Evolutionary conservation across 2,329 filamentous ascomycete genomes (phyloP), one percentile per base, ranked within the genome.

Genomic region (Penicillium sp.): DNA sequence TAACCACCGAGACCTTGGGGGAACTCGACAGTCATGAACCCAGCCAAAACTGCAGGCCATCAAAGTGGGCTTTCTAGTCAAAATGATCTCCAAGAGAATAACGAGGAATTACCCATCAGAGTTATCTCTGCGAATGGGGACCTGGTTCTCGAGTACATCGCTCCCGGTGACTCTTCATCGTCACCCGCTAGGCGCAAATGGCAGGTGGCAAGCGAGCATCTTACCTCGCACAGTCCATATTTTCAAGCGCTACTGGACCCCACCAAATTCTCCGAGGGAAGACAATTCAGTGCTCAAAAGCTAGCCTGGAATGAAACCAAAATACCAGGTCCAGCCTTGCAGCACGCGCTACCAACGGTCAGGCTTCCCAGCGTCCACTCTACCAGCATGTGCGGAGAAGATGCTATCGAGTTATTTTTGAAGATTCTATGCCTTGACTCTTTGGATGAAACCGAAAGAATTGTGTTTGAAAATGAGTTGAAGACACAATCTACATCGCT

Each of bases 221-320:
- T 73, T 13, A 63, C 56, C 21, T 41, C 52, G 19, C 64, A 64
- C 6, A 72, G 69, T 42, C 61, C 63, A 5, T 74, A 73, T 38
- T 73, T 73, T 44, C 53, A 61, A 19, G 67, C 62, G 19, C 56
- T 73, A 12, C 56, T 74, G 15, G 69, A 73, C 32, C 65, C 69
- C 2, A 56, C 63, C 13, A 73, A 73, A 47, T 73, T 74, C 47
- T 61, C 61, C 2, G 71, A 73, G 52, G 70, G 71, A 6, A 62
- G 61, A 42, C 43, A 58, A 4, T 58, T 73, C 51, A 56, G 60
- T 45, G 57, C 63, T 22, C 61, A 64, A 28, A 58, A 65, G 53
- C 41, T 58, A 53, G 46, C 48, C 7, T 51, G 49, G 37, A 45
- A 43, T 33, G 41, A 48, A 13, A 24, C 31, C 4, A 19, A 39